These are phyloP conservation scores for Aspergillus thermomutatus DNA, from an alignment of 2,329 filamentous ascomycete genomes.

Conservation along the genomic window DNA sequence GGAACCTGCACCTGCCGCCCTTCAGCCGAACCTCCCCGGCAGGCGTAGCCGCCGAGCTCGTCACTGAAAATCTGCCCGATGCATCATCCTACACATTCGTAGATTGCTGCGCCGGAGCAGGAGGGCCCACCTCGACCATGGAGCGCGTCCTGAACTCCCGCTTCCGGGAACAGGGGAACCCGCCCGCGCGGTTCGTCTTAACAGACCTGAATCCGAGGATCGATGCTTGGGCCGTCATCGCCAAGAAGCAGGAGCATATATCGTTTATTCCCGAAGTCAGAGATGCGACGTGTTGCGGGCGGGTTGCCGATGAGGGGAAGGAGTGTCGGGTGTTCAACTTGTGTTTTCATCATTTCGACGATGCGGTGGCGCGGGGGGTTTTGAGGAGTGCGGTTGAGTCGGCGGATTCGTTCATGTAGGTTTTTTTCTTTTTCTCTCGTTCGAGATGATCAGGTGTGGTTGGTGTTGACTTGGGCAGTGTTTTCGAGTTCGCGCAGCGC, in stretches of 20 bases:
- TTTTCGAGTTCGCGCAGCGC: constrained; percentile 14
- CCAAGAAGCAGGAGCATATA: constrained; percentile 53
- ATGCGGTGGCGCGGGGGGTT: constrained; percentile 58
- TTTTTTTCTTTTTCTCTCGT: not conserved
- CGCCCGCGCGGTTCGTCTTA: constrained; percentile 56
- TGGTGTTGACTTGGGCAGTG: constrained; percentile 1
- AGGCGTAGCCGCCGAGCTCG: constrained; percentile 12
- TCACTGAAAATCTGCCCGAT: constrained; percentile 37
- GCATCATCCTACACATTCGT: constrained; percentile 60
- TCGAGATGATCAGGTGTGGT: not conserved
- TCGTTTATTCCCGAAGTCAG: constrained; percentile 59
- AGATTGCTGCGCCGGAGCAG: constrained; percentile 73
- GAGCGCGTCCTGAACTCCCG: constrained; percentile 57
- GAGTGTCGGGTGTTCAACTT: constrained; percentile 70
- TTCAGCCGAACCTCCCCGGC: constrained; percentile 16
- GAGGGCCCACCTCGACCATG: constrained; percentile 66
- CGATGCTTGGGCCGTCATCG: constrained; percentile 56
- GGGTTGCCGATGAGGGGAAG: constrained; percentile 46
- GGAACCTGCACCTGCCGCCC: constrained; percentile 16
- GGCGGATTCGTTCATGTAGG: constrained; percentile 25
- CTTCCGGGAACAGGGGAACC: constrained; percentile 16
- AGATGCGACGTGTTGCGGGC: constrained; percentile 52
- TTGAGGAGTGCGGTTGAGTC: constrained; percentile 49
- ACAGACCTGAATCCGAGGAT: constrained; percentile 66
- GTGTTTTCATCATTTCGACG: constrained; percentile 74